These are phyloP conservation scores for Crucibulum laeve DNA, from an alignment of 768 basidiomycete species.

Conservation along the genomic window DNA sequence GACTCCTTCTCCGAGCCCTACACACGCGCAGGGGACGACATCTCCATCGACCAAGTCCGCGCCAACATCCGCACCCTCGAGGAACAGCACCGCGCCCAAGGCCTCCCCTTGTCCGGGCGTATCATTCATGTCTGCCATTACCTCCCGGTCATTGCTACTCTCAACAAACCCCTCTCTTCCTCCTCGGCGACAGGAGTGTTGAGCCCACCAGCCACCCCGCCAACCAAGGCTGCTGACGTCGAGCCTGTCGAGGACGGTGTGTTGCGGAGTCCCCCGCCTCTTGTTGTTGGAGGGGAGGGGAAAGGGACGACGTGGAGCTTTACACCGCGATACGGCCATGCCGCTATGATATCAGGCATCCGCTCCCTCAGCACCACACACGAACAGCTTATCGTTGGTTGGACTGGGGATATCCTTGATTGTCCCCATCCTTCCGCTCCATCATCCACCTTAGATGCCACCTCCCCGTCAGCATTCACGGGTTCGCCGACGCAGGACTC, in stretches of 20 bases:
- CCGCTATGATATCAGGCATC: constrained; percentile 94
- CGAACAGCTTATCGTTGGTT: constrained; percentile 89
- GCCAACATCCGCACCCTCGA: constrained; percentile 71
- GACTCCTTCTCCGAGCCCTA: constrained; percentile 75
- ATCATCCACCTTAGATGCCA: not conserved
- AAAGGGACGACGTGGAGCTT: constrained; percentile 59
- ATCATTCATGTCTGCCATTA: constrained; percentile 93
- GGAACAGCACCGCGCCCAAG: constrained; percentile 62
- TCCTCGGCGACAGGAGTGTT: constrained; percentile 37
- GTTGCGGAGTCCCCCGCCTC: constrained; percentile 3
- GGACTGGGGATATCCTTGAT: constrained; percentile 77
- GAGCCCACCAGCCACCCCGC: constrained; percentile 79
- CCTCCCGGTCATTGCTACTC: constrained; percentile 71
- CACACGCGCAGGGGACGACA: constrained; percentile 57
- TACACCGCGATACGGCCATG: constrained; percentile 78
- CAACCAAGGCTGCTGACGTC: constrained; percentile 48
- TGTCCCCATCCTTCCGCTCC: no score
- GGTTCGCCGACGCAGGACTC: constrained; percentile 10
- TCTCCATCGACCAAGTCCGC: constrained; percentile 70
- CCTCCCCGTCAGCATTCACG: constrained; percentile 2
- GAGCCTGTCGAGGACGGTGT: constrained; percentile 11
- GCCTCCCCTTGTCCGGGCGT: constrained; percentile 75
- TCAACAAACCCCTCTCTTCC: constrained; percentile 26
- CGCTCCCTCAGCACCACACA: constrained; percentile 77
- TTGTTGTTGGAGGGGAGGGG: constrained; percentile 6